phyloP scores from a whole-genome alignment of 208 protist genomes.

The Trichomonas gallinae region DNA sequence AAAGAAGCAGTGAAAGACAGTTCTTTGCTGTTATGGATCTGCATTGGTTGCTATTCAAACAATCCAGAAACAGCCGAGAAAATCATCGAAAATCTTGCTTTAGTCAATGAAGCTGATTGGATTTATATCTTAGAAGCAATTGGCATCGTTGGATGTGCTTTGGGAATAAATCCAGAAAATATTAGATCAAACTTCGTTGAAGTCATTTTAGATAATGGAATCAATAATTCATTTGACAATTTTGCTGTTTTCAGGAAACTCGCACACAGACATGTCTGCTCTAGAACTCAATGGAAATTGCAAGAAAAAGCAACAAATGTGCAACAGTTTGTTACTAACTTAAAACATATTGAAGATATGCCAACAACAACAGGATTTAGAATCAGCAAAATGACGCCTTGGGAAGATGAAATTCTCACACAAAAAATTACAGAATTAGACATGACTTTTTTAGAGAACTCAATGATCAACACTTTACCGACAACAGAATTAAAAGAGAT shows the following conservation, averaged over 20 bases:
- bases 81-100: not conserved
- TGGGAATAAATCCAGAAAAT: not conserved
- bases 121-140: not conserved
- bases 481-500: not conserved
- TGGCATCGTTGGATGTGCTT: not conserved
- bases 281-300: not conserved
- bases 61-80: not conserved
- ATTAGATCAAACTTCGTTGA: not conserved
- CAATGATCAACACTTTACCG: not conserved
- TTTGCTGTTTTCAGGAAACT: not conserved
- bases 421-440: not conserved
- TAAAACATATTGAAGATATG: not conserved
- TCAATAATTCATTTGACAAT: not conserved
- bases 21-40: not conserved
- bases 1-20: not conserved
- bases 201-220: not conserved
- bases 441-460: not conserved
- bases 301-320: not conserved
- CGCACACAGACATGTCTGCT: not conserved
- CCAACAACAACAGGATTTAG: not conserved
- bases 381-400: not conserved
- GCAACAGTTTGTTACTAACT: not conserved
- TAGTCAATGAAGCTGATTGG: not conserved
- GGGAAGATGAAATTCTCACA: not conserved
- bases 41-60: not conserved